A percentile compares a stretch with the other conserved stretches of the same genome.
These are phyloP conservation scores for Chenopodium berlandieri DNA, from an alignment of 148 eudicot species.

Conservation along the genomic window DNA sequence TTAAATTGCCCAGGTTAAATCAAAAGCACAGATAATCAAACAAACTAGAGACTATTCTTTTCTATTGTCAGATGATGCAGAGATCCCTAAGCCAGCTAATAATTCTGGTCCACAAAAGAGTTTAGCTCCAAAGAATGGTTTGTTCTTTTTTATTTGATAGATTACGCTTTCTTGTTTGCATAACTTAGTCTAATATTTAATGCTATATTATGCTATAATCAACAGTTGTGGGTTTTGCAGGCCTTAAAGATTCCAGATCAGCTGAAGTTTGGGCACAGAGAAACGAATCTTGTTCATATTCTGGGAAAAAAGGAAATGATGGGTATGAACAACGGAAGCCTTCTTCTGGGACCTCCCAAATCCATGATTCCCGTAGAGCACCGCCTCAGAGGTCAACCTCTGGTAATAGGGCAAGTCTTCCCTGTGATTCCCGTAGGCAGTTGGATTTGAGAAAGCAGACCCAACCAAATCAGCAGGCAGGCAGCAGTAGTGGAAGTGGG, in stretches of 20 bases:
- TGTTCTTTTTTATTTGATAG: conserved; percentile 18
- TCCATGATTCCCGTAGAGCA: conserved; percentile 30
- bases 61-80: conserved; percentile 73
- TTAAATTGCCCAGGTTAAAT: conserved; percentile 36
- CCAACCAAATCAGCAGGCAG: conserved; percentile 38
- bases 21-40: conserved; percentile 62
- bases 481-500: conserved; percentile 8
- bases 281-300: conserved; percentile 33
- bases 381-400: conserved; percentile 15
- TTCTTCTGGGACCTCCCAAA: conserved; percentile 25
- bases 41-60: conserved; percentile 89
- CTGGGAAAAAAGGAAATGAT: conserved; percentile 31
- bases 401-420: conserved; percentile 6
- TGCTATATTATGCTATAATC: conserved; percentile 37
- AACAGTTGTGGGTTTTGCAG: conserved; percentile 48
- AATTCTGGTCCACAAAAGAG: background rate
- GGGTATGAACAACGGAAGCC: conserved; percentile 45
- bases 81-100: conserved; percentile 46
- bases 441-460: conserved; percentile 36
- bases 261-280: conserved; percentile 48
- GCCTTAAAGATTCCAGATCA: conserved; percentile 64
- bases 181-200: conserved; percentile 18
- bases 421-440: conserved; percentile 25
- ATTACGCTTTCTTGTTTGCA: background rate
- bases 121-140: conserved; percentile 48